phyloP scores from a whole-genome alignment of 306 rosid genomes.

The Lathyrus tuberosus region DNA sequence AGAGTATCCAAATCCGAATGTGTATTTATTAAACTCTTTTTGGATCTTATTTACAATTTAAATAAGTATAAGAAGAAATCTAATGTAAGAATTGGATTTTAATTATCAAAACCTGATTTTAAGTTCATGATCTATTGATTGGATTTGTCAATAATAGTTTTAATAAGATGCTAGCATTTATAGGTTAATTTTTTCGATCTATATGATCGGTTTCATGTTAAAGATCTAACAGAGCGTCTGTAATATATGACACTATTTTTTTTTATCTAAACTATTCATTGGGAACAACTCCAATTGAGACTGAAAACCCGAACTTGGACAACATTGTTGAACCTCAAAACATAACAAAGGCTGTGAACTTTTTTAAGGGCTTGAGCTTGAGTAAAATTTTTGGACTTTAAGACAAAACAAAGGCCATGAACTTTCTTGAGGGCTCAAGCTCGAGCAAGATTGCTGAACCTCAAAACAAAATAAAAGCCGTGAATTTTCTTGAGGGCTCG shows the following conservation, averaged over 20 bases:
- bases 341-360: no score
- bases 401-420: background rate
- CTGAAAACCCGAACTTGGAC: conserved; percentile 6
- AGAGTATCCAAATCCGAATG: background rate
- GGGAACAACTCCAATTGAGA: conserved; percentile 40
- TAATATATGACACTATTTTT: no score
- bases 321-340: no score
- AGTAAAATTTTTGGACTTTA: conserved; percentile 12
- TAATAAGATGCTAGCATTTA: background rate
- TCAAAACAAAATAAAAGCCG: conserved; percentile 31
- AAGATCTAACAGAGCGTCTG: no score
- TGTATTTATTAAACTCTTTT: background rate
- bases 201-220: no score
- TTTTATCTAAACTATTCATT: background rate
- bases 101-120: background rate
- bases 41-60: no score
- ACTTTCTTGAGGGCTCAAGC: no score
- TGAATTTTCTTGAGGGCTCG: background rate
- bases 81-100: background rate
- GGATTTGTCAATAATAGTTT: background rate
- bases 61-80: background rate
- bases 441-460: background rate
- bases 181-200: background rate
- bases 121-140: background rate
- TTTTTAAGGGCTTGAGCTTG: no score